Percentiles rank a stretch among this genome's conserved stretches.
phyloP scores from a whole-genome alignment of 805 yeast species.

The Wickerhamiella azymoides region DNA sequence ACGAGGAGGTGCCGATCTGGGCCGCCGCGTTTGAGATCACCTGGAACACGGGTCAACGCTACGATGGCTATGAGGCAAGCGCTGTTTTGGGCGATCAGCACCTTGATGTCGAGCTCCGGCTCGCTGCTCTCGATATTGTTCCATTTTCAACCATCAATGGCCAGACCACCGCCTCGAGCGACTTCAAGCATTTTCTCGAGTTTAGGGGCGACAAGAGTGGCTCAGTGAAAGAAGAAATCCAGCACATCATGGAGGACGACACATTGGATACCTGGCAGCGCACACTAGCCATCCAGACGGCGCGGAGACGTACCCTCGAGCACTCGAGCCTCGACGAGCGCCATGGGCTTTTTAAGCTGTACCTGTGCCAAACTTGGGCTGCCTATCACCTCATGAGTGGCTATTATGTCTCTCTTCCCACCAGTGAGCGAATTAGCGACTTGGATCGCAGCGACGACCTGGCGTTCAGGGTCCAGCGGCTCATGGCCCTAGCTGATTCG shows the following conservation, averaged over 20 bases:
- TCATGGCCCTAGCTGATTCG: no score
- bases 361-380: no score
- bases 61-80: background rate
- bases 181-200: background rate
- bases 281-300: background rate
- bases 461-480: no score
- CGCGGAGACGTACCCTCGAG: background rate
- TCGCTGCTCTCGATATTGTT: background rate
- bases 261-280: background rate
- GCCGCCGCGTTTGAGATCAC: background rate
- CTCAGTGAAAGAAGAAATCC: background rate
- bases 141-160: background rate
- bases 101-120: background rate
- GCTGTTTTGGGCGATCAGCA: background rate
- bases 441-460: no score
- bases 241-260: background rate
- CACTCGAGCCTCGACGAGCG: background rate
- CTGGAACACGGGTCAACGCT: background rate
- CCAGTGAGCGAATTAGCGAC: no score
- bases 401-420: no score
- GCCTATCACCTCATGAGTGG: no score
- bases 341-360: no score
- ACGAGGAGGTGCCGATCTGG: background rate
- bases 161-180: background rate
- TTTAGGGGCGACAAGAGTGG: background rate